These are phyloP conservation scores for Microthlaspi erraticum DNA, from an alignment of 345 rosid species.

Conservation along the genomic window DNA sequence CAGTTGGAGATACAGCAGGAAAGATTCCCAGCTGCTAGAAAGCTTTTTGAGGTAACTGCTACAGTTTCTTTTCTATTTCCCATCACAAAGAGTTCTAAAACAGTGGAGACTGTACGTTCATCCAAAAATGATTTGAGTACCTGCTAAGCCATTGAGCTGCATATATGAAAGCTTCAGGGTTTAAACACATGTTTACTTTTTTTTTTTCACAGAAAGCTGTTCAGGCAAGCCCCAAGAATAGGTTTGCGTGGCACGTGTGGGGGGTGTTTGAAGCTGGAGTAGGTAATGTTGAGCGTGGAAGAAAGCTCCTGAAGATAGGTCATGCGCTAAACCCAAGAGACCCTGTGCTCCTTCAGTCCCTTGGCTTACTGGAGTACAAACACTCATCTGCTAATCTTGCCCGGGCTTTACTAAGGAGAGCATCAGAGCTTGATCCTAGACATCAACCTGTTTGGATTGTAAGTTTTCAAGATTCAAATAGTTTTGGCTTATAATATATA, in stretches of 20 bases:
- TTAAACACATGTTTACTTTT: neutral
- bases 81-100: conserved; percentile 1
- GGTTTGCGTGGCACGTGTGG: conserved; percentile 98
- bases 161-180: conserved; percentile 16
- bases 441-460: conserved; percentile 99
- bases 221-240: conserved; percentile 94
- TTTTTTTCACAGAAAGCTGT: conserved; percentile 70
- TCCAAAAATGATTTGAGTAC: conserved; percentile 14
- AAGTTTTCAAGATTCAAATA: conserved; percentile 47
- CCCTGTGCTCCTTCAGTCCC: conserved; percentile 94
- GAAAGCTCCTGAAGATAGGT: conserved; percentile 91
- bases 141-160: conserved; percentile 9
- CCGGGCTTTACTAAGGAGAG: conserved; percentile 73
- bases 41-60: conserved; percentile 78
- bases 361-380: conserved; percentile 86
- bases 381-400: conserved; percentile 81
- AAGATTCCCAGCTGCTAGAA: conserved; percentile 70
- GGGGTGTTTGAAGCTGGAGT: conserved; percentile 84
- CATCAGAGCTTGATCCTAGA: conserved; percentile 81
- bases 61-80: neutral
- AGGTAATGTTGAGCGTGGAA: conserved; percentile 71
- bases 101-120: conserved; percentile 22
- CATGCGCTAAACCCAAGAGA: conserved; percentile 92
- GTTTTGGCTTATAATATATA: conserved; percentile 3
- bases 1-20: conserved; percentile 91